phyloP scores from a whole-genome alignment of 2,329 filamentous ascomycete species.

The Helotiales sp. region DNA sequence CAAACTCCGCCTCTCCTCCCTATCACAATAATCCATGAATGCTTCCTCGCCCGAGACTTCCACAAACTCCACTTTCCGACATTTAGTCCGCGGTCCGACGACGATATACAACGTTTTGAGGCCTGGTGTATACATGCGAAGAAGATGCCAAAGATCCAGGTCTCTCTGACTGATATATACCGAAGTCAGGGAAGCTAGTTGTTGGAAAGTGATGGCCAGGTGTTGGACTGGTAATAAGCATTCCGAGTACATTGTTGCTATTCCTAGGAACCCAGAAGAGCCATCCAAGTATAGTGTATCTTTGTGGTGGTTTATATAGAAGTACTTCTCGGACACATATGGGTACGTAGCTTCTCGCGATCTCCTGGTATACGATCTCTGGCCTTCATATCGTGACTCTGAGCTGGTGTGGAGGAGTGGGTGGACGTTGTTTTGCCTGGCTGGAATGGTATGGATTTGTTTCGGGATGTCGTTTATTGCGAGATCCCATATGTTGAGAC shows the following conservation, averaged over 20 bases:
- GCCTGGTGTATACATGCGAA: not conserved
- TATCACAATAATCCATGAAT: not conserved
- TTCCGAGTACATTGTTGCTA: not conserved
- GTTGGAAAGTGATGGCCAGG: not conserved
- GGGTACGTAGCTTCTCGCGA: not conserved
- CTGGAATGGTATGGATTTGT: conserved; percentile 2
- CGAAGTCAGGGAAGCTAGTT: not conserved
- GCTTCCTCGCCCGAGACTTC: not conserved
- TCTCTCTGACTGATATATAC: not conserved
- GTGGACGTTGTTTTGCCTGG: not conserved
- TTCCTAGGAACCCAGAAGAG: not conserved
- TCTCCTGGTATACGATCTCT: not conserved
- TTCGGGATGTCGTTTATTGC: not conserved
- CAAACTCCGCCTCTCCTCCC: not conserved
- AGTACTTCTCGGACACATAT: not conserved
- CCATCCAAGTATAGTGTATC: not conserved
- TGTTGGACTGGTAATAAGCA: not conserved
- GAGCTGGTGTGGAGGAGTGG: not conserved
- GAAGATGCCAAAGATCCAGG: not conserved
- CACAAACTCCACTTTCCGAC: not conserved
- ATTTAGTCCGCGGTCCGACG: not conserved
- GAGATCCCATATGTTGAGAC: conserved; percentile 1
- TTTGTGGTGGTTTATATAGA: not conserved
- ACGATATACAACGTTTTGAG: not conserved
- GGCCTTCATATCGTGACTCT: not conserved